Percentiles rank a stretch among this genome's conserved stretches.
phyloP scores from a whole-genome alignment of 352 stramenopile species.

The Blastocystis hominis region DNA sequence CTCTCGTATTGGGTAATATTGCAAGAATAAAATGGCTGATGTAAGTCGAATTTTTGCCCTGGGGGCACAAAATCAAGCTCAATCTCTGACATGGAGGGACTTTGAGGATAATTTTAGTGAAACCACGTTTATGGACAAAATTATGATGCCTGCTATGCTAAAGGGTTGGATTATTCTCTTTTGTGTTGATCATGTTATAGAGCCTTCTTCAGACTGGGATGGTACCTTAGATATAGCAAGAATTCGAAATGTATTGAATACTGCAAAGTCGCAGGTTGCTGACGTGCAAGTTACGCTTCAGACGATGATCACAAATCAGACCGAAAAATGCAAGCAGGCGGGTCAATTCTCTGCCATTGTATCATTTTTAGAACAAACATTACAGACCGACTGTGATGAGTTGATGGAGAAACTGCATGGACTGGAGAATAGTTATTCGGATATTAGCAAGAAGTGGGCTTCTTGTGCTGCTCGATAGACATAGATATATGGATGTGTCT shows the following conservation, averaged over 20 bases:
- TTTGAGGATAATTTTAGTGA: conserved; percentile 55
- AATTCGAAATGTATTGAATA: conserved; percentile 22
- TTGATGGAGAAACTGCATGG: neutral
- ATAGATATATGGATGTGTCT: conserved; percentile 39
- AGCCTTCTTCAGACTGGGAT: conserved; percentile 38
- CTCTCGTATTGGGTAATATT: neutral
- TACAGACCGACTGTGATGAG: conserved; percentile 21
- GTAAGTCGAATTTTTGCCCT: conserved; percentile 50
- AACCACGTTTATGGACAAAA: conserved; percentile 45
- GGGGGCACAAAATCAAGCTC: conserved; percentile 29
- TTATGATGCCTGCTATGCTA: conserved; percentile 15
- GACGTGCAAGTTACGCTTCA: neutral
- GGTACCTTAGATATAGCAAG: conserved; percentile 6
- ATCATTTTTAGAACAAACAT: neutral
- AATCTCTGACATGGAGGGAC: conserved; percentile 1
- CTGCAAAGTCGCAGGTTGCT: conserved; percentile 5
- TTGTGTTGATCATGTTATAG: neutral
- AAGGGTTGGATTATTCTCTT: conserved; percentile 5
- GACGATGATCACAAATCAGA: conserved; percentile 24
- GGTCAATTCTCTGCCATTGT: neutral
- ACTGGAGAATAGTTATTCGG: neutral
- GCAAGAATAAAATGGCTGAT: neutral
- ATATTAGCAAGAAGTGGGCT: conserved; percentile 20
- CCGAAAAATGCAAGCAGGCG: conserved; percentile 22
- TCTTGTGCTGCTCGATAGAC: neutral